These are phyloP conservation scores for thale cress (Arabidopsis thaliana) DNA, from an alignment of 345 rosid genomes.

Conservation along the genomic window DNA sequence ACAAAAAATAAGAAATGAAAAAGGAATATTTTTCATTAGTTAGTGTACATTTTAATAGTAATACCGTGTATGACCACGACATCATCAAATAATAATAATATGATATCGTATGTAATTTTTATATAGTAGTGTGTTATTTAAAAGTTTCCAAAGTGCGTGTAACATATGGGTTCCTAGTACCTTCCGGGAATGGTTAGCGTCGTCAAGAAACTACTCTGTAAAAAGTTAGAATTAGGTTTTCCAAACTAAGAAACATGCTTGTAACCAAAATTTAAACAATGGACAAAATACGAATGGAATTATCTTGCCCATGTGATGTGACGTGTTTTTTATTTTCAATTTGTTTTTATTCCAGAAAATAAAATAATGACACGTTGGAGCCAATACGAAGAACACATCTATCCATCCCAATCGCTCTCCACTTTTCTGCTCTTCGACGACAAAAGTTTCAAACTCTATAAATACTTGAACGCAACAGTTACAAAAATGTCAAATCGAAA, in stretches of 20 bases:
- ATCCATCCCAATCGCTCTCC: conserved; percentile 24
- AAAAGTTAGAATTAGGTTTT: conserved; percentile 39
- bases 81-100: background rate
- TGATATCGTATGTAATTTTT: background rate
- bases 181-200: conserved; percentile 16
- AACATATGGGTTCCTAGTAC: conserved; percentile 34
- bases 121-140: background rate
- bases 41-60: conserved; percentile 8
- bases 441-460: conserved; percentile 29
- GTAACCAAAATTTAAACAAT: background rate
- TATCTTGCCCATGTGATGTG: conserved; percentile 22
- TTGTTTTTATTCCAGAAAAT: background rate
- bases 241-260: conserved; percentile 25
- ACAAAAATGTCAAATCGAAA: conserved; percentile 28
- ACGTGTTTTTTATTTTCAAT: background rate
- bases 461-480: conserved; percentile 32
- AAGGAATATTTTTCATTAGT: background rate
- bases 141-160: conserved; percentile 28
- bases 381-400: conserved; percentile 42
- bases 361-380: conserved; percentile 32
- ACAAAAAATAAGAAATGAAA: background rate
- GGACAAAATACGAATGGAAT: background rate
- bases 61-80: conserved; percentile 21
- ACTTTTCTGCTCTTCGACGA: conserved; percentile 15
- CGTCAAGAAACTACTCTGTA: conserved; percentile 31